A percentile compares a stretch with the other conserved stretches of the same genome.
These are phyloP conservation scores for Dendrobium catenatum DNA, from an alignment of 106 monocot species.

Conservation along the genomic window DNA sequence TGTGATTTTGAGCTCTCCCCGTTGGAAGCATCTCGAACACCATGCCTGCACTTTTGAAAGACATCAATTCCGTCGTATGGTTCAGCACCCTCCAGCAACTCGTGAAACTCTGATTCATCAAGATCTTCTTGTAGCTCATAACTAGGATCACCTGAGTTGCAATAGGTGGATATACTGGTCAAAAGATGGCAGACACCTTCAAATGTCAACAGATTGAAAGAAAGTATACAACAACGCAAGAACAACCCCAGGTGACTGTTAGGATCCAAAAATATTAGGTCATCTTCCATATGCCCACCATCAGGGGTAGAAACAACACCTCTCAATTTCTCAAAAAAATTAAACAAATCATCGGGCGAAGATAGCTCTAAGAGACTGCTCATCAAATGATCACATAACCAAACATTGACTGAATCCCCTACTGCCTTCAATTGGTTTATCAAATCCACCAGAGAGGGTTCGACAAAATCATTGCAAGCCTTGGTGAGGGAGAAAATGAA, in stretches of 20 bases:
- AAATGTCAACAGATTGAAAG: slow-evolving; percentile 73
- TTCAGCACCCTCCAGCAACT: slow-evolving; percentile 40
- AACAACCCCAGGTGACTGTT: slow-evolving; percentile 80
- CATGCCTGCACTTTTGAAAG: slow-evolving; percentile 26
- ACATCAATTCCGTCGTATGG: slow-evolving; percentile 22
- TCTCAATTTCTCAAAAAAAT: slow-evolving; percentile 86
- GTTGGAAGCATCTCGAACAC: slow-evolving; percentile 19
- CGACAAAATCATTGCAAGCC: slow-evolving; percentile 76
- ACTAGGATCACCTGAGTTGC: slow-evolving; percentile 34
- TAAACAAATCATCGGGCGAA: slow-evolving; percentile 93
- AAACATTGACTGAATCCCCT: slow-evolving; percentile 27
- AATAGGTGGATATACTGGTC: slow-evolving; percentile 69
- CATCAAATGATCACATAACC: slow-evolving; percentile 53
- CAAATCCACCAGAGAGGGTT: slow-evolving; percentile 71
- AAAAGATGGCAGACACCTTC: slow-evolving; percentile 95
- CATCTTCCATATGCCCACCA: slow-evolving; percentile 45
- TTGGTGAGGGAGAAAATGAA: slow-evolving; percentile 83
- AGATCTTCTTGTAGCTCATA: slow-evolving; percentile 63
- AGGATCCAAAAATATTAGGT: slow-evolving; percentile 73
- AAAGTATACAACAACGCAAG: slow-evolving; percentile 76
- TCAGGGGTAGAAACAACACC: slow-evolving; percentile 44
- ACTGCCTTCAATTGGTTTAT: slow-evolving; percentile 58
- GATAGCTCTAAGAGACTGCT: slow-evolving; percentile 41
- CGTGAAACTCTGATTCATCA: slow-evolving; percentile 35
- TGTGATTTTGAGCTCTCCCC: slow-evolving; percentile 39